These are phyloP conservation scores for Macrophomina pseudophaseolina DNA, from an alignment of 2,329 filamentous ascomycete species.

Conservation along the genomic window DNA sequence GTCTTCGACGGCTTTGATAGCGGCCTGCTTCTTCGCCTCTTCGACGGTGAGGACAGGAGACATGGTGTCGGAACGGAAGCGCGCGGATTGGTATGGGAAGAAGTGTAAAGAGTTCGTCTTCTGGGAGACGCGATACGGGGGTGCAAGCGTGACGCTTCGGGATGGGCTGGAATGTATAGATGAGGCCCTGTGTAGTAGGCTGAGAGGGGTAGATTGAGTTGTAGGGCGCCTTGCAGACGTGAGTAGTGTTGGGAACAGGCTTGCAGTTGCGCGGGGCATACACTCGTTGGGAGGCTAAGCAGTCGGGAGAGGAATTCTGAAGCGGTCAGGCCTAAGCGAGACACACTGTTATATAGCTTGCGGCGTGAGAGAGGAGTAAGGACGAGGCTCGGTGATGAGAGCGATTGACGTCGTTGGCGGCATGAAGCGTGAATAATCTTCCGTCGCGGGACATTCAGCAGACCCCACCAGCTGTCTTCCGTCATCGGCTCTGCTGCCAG, in stretches of 20 bases:
- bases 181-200: background rate
- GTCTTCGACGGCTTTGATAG: constrained; percentile 72
- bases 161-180: background rate
- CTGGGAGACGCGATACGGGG: background rate
- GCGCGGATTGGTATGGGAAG: constrained; percentile 1
- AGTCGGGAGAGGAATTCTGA: background rate
- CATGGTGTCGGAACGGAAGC: constrained; percentile 15
- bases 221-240: constrained; percentile 4
- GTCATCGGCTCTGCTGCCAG: constrained; percentile 19
- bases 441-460: constrained; percentile 10
- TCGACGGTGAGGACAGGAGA: constrained; percentile 57
- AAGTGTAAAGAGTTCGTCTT: background rate
- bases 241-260: constrained; percentile 12
- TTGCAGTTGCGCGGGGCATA: constrained; percentile 21
- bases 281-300: constrained; percentile 20
- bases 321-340: background rate
- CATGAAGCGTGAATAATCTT: constrained; percentile 23
- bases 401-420: constrained; percentile 23
- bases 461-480: constrained; percentile 23
- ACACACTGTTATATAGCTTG: background rate
- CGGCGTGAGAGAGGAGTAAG: background rate
- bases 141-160: background rate
- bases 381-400: constrained; percentile 1
- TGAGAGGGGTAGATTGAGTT: background rate
- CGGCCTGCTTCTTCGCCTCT: constrained; percentile 75